Conservation (phyloP, 495 filamentous ascomycete species). For the Geoglossum glabrum region DNA sequence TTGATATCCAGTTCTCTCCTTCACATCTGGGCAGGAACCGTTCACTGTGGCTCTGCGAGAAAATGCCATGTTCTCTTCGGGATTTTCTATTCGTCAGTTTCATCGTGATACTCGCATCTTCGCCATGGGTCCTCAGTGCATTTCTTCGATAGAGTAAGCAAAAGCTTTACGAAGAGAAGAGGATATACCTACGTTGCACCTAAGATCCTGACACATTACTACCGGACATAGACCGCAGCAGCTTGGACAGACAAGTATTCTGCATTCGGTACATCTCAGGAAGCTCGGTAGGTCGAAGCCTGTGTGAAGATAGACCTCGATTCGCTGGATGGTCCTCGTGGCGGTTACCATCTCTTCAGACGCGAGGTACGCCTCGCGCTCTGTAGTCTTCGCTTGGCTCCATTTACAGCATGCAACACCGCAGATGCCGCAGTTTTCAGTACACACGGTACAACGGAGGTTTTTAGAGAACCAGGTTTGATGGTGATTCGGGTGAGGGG, state of each 20-base stretch:
- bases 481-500: constrained; percentile 9
- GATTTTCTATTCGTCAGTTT: neutral
- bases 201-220: constrained; percentile 15
- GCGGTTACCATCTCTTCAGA: neutral
- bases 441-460: neutral
- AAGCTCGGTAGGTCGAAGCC: constrained; percentile 11
- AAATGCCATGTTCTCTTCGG: neutral
- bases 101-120: constrained; percentile 17
- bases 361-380: neutral
- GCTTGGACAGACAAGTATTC: constrained; percentile 14
- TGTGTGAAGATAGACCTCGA: neutral
- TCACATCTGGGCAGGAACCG: neutral
- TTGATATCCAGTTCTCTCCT: neutral
- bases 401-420: constrained; percentile 1
- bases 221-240: constrained; percentile 18
- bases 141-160: constrained; percentile 8
- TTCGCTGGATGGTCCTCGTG: neutral
- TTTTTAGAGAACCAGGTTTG: constrained; percentile 9
- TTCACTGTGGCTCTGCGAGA: neutral
- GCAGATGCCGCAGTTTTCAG: neutral
- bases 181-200: constrained; percentile 15
- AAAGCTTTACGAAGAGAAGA: neutral
- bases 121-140: constrained; percentile 15
- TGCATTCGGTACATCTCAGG: constrained; percentile 15
- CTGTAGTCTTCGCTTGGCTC: neutral